Conservation (phyloP, 352 stramenopile genomes). For the Saprolegnia parasitica region DNA sequence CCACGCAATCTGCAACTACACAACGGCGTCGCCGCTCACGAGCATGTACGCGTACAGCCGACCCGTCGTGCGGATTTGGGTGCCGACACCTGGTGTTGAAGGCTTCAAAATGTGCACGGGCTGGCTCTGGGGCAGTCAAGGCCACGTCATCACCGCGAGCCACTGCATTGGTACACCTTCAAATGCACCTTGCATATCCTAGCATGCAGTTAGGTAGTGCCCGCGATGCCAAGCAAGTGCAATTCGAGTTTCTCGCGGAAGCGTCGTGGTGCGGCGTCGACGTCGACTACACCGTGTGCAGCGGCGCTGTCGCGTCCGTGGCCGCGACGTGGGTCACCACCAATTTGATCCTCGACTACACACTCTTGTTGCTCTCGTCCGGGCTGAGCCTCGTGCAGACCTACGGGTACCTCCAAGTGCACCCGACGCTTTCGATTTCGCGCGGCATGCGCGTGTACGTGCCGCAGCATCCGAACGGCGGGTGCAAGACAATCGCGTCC, state of each 20-base stretch:
- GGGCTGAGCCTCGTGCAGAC: not conserved
- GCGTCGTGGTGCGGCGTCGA: constrained; percentile 24
- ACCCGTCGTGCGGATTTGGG: constrained; percentile 19
- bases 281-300: constrained; percentile 34
- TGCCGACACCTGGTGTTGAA: not conserved
- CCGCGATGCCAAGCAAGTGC: constrained; percentile 38
- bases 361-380: constrained; percentile 40
- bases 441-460: constrained; percentile 56
- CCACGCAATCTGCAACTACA: constrained; percentile 23
- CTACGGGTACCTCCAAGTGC: constrained; percentile 54
- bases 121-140: constrained; percentile 54
- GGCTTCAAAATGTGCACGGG: constrained; percentile 41
- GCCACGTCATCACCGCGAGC: constrained; percentile 65
- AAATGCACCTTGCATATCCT: not conserved
- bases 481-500: constrained; percentile 52
- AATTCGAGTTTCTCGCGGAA: constrained; percentile 64
- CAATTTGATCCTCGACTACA: constrained; percentile 51
- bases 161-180: constrained; percentile 46
- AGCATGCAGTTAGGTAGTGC: constrained; percentile 31
- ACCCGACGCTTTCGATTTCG: constrained; percentile 34
- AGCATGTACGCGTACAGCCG: constrained; percentile 21
- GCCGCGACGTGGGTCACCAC: constrained; percentile 31
- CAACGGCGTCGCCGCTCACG: too few species aligned
- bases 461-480: constrained; percentile 55
- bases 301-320: not conserved